These are phyloP conservation scores for Endocarpon pusillum DNA, from an alignment of 495 filamentous ascomycete species.

Conservation along the genomic window DNA sequence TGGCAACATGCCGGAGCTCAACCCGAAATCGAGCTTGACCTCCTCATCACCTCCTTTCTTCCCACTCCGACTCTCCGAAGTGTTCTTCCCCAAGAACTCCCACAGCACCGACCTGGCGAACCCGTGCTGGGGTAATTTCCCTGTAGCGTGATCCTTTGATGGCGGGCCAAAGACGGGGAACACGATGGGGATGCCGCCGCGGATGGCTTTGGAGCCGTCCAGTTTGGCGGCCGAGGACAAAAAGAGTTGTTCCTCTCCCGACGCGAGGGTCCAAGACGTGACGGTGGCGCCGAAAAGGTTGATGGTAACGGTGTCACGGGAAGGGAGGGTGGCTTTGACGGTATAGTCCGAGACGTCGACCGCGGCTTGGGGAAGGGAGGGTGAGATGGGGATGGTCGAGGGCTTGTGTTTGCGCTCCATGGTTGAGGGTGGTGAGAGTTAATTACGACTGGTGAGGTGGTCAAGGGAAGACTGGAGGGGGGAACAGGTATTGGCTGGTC, in stretches of 20 bases:
- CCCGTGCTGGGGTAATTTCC: conserved; percentile 75
- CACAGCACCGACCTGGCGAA: conserved; percentile 73
- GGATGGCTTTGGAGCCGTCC: conserved; percentile 46
- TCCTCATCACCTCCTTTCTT: conserved; percentile 34
- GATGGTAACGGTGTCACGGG: conserved; percentile 70
- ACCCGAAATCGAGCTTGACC: conserved; percentile 89
- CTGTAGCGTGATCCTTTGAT: conserved; percentile 51
- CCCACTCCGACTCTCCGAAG: conserved; percentile 39
- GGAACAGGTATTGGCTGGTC: no score
- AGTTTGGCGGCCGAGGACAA: conserved; percentile 57
- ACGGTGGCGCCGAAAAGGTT: conserved; percentile 87
- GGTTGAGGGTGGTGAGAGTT: no score
- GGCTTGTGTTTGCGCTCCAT: conserved; percentile 80
- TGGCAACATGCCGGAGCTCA: conserved; percentile 51
- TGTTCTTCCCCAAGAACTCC: conserved; percentile 46
- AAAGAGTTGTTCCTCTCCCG: conserved; percentile 76
- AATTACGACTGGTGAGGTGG: no score
- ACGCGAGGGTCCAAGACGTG: conserved; percentile 71
- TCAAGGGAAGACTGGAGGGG: no score
- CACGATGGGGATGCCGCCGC: conserved; percentile 70
- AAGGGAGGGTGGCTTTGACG: conserved; percentile 58
- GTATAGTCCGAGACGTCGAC: conserved; percentile 51
- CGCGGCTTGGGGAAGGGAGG: conserved; percentile 43
- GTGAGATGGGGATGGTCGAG: conserved; percentile 51
- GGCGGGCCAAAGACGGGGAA: conserved; percentile 92